Evolutionary conservation across 2,329 filamentous ascomycete genomes (phyloP), one percentile per base, ranked within the genome.

Genomic region (Clarireedia monteithiana): DNA sequence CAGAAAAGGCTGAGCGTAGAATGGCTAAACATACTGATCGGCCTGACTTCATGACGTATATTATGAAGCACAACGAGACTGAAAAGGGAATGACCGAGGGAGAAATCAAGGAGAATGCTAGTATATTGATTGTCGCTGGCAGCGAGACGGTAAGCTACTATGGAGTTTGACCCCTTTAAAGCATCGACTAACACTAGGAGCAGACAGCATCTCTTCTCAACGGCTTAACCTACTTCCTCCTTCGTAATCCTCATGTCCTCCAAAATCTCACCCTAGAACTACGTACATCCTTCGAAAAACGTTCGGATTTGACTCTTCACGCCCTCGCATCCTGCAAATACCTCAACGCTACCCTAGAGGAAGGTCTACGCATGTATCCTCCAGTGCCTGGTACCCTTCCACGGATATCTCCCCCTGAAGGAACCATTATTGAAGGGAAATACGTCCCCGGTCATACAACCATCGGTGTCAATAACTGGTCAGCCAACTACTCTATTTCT

Each of bases 181-280:
- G 26, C 6, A 12, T 6, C 5, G 0, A 36, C 10, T 38, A 27
- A 26, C 44, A 36, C 27, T 52, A 62, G 66, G 5, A 62, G 1
- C 66, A 71, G 57, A 71, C 70, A 2, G 70, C 67, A 6, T 65
- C 69, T 2, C 52, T 66, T 6, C 50, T 69, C 10, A 59, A 60
- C 7, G 66, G 65, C 7, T 40, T 58, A 27, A 64, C 27, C 57
- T 61, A 58, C 12, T 82, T 84, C 62, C 72, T 89, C 4, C 76
- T 88, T 4, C 76, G 78, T 59, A 77, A 74, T 17, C 71, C 54
- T 2, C 44, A 39, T 7, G 20, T 44, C 2, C 34, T 52, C 9
- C 30, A 54, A 4, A 72, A 68, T 23, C 65, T 80, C 3, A 64
- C 64, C 2, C 57, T 66, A 0, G 78, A 80, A 59, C 64, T 79